Conservation (phyloP, 1,284 basidiomycete species). For the Cutaneotrichosporon cavernicola region DNA sequence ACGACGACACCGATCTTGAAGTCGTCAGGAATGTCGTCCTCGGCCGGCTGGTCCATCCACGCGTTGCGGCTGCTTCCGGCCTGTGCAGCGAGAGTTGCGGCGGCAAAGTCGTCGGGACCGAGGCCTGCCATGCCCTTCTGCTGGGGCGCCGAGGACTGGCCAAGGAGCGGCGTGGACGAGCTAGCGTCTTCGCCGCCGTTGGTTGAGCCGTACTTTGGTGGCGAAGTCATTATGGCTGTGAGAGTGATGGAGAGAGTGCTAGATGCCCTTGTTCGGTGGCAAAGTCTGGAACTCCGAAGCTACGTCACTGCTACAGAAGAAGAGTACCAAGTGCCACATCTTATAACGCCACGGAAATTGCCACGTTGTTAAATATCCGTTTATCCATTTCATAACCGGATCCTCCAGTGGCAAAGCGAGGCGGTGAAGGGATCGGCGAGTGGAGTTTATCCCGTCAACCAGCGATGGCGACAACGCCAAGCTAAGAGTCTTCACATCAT, state of each 20-base stretch:
- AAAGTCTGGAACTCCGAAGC: not conserved
- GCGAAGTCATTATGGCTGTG: slow-evolving; percentile 31
- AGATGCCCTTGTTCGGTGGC: not conserved
- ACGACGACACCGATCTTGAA: slow-evolving; percentile 53
- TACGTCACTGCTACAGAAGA: slow-evolving; percentile 1
- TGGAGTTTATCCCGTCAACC: not conserved
- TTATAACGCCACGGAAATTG: not conserved
- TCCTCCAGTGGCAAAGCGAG: not conserved
- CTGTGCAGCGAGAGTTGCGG: slow-evolving; percentile 15
- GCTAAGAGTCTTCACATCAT: not conserved
- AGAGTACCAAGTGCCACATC: not conserved
- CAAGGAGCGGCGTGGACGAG: slow-evolving; percentile 35
- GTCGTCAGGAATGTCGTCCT: slow-evolving; percentile 49
- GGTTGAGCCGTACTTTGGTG: slow-evolving; percentile 42
- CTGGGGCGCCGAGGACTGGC: slow-evolving; percentile 16
- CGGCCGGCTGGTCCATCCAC: slow-evolving; percentile 46
- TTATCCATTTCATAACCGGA: not conserved
- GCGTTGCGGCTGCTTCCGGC: slow-evolving; percentile 31
- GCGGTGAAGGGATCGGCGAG: not conserved
- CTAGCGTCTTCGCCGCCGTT: slow-evolving; percentile 21
- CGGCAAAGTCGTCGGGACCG: slow-evolving; percentile 12
- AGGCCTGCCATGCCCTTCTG: slow-evolving; percentile 16
- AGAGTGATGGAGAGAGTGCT: not conserved
- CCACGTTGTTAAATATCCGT: slow-evolving; percentile 4
- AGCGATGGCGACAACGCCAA: not conserved